Conservation (phyloP, 2,329 filamentous ascomycete genomes). For the Keithomyces neogunnii region DNA sequence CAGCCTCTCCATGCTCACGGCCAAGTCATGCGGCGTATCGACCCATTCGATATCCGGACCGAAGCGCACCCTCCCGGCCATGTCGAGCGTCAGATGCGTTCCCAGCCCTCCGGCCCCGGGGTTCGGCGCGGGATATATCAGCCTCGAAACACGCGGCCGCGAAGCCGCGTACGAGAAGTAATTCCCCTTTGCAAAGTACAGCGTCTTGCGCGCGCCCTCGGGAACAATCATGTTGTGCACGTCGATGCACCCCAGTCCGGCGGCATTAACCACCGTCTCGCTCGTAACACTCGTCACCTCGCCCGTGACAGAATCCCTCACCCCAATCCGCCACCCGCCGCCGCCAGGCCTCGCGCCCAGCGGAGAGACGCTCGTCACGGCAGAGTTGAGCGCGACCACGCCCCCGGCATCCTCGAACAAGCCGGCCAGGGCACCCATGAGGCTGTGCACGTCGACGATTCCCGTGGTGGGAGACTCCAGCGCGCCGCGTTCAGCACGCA, state of each 20-base stretch:
- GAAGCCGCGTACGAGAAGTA: slow-evolving; percentile 79
- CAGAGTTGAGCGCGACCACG: slow-evolving; percentile 59
- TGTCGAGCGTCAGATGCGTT: slow-evolving; percentile 87
- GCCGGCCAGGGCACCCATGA: slow-evolving; percentile 75
- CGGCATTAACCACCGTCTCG: slow-evolving; percentile 75
- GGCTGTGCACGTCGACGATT: slow-evolving; percentile 77
- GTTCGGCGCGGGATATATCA: slow-evolving; percentile 82
- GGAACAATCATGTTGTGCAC: slow-evolving; percentile 79
- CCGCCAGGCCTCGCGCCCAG: slow-evolving; percentile 33
- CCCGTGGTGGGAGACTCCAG: slow-evolving; percentile 83
- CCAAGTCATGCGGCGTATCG: slow-evolving; percentile 58
- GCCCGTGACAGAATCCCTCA: slow-evolving; percentile 35
- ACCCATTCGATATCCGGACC: slow-evolving; percentile 97
- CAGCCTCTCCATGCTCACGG: slow-evolving; percentile 55
- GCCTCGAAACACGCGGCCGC: slow-evolving; percentile 53
- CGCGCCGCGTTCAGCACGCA: slow-evolving; percentile 62
- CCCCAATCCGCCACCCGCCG: slow-evolving; percentile 62
- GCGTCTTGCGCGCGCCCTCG: slow-evolving; percentile 40
- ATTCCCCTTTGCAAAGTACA: slow-evolving; percentile 87
- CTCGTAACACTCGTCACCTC: slow-evolving; percentile 55
- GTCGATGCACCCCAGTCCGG: slow-evolving; percentile 67
- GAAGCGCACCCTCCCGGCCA: slow-evolving; percentile 77
- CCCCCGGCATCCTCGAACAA: slow-evolving; percentile 71
- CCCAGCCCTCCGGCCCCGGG: slow-evolving; percentile 79
- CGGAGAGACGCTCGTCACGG: slow-evolving; percentile 53